phyloP scores from a whole-genome alignment of 1,284 basidiomycete species.

The Ustilago curta region DNA sequence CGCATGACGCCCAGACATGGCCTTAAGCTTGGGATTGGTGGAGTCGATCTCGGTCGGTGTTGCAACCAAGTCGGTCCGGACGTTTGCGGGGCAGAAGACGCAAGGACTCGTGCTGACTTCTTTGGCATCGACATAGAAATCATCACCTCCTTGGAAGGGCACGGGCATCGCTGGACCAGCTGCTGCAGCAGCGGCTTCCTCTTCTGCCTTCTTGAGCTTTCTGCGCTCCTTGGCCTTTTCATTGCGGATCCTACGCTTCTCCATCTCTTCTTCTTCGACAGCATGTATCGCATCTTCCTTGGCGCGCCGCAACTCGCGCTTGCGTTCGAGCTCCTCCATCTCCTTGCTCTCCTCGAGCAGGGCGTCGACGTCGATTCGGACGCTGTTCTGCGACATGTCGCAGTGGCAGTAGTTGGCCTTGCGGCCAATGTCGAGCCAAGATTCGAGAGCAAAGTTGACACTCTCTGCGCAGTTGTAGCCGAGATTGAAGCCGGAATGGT shows the following conservation, averaged over 20 bases:
- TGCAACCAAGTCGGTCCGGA: slow-evolving; percentile 49
- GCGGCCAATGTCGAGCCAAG: slow-evolving; percentile 87
- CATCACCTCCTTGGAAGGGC: slow-evolving; percentile 37
- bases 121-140: slow-evolving; percentile 43
- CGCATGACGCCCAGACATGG: slow-evolving; percentile 48
- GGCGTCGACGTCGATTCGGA: slow-evolving; percentile 66
- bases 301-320: slow-evolving; percentile 73
- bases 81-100: slow-evolving; percentile 69
- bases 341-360: slow-evolving; percentile 61
- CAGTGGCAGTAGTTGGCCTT: slow-evolving; percentile 67
- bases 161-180: slow-evolving; percentile 20
- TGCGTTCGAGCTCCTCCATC: slow-evolving; percentile 60
- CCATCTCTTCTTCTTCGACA: slow-evolving; percentile 44
- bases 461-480: slow-evolving; percentile 98
- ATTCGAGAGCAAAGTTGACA: slow-evolving; percentile 95
- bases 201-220: slow-evolving; percentile 31
- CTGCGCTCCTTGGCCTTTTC: slow-evolving; percentile 48
- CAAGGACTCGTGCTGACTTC: slow-evolving; percentile 55
- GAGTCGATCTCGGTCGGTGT: slow-evolving; percentile 38
- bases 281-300: slow-evolving; percentile 32
- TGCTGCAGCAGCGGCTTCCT: slow-evolving; percentile 27
- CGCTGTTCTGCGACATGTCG: slow-evolving; percentile 61
- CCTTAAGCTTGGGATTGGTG: slow-evolving; percentile 32
- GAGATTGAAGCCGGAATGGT: slow-evolving; percentile 96
- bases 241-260: slow-evolving; percentile 41